Base-by-base conservation (phyloP, 345 rosid species). In the Combretum micranthum region DNA sequence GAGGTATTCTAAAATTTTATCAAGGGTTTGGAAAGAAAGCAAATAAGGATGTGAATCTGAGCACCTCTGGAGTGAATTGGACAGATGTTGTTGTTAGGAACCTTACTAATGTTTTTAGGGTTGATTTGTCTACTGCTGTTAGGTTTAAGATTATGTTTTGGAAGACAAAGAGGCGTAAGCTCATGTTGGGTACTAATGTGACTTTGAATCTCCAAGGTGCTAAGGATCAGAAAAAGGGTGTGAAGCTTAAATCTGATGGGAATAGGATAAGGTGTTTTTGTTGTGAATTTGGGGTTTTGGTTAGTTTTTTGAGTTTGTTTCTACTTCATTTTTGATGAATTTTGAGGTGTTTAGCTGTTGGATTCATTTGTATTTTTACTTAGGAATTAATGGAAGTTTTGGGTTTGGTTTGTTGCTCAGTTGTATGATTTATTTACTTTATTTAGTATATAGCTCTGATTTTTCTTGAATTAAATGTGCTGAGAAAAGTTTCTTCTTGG, bases 21-120 rank as follows among this genome's bases (percentile, higher is more conserved):
- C 97, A 89, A 52, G 87, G 94, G 4, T 78, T 72, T 48, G 60
- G 76, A 42, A 89, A 89, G 85, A 89, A 42, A n/a, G 89, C 91
- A 20, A 66, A 16, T 39, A 86, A 84, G 51, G 9, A 15, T 5
- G 77, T 71, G 16, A 32, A 22, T 0, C 32, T 44, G n/a, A 0
- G 13, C 17, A 32, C 52, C 2, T 14, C 15, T 19, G 60, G 18
- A 10, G 64, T 75, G 7, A 53, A 71, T 42, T 57, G 56, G 72
- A 49, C 45, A 18, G 75, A 53, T 64, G 75, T 75, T 12, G 75
- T 70, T 69, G 71, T 19, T 3, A 44, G 42, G 18, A 79, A 76
- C 59, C 72, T 75, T 39, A 47, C 75, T 45, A 65, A 61, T 53
- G 56, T 63, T 59, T 81, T 86, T 58, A 52, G 90, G 76, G 68